phyloP scores from a whole-genome alignment of 2,329 filamentous ascomycete species.

The Fusarium sp. region DNA sequence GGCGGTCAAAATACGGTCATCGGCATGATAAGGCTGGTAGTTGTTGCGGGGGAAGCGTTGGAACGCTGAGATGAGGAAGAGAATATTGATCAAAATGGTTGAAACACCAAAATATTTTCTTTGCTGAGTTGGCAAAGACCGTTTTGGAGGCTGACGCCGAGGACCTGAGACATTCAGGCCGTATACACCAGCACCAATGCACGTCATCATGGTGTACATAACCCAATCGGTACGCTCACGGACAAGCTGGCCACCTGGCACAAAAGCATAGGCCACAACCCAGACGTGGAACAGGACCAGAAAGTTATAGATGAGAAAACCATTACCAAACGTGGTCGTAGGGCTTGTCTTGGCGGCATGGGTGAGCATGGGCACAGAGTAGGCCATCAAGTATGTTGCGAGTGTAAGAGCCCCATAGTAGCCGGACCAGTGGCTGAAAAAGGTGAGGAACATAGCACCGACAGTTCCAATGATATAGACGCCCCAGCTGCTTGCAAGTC shows the following conservation, averaged over 20 bases:
- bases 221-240: conserved; percentile 97
- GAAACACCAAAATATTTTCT: conserved; percentile 68
- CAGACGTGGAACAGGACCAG: conserved; percentile 98
- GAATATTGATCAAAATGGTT: conserved; percentile 80
- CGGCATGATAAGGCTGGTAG: conserved; percentile 88
- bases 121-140: conserved; percentile 56
- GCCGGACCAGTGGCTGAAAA: conserved; percentile 85
- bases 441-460: conserved; percentile 83
- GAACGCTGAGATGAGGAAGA: conserved; percentile 85
- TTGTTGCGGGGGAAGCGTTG: conserved; percentile 93
- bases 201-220: conserved; percentile 86
- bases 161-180: conserved; percentile 70
- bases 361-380: conserved; percentile 79
- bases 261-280: conserved; percentile 98
- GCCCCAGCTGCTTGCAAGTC: conserved; percentile 80
- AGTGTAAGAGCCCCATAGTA: conserved; percentile 86
- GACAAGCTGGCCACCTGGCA: conserved; percentile 91
- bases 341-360: conserved; percentile 83
- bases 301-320: conserved; percentile 92
- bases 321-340: conserved; percentile 85
- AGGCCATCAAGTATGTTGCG: conserved; percentile 84
- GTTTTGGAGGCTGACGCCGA: conserved; percentile 52
- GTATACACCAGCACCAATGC: conserved; percentile 87
- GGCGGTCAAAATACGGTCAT: conserved; percentile 89
- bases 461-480: conserved; percentile 82